A percentile compares a stretch with the other conserved stretches of the same genome.
phyloP scores from a whole-genome alignment of 495 filamentous ascomycete genomes.

The Aspergillus asperescens region DNA sequence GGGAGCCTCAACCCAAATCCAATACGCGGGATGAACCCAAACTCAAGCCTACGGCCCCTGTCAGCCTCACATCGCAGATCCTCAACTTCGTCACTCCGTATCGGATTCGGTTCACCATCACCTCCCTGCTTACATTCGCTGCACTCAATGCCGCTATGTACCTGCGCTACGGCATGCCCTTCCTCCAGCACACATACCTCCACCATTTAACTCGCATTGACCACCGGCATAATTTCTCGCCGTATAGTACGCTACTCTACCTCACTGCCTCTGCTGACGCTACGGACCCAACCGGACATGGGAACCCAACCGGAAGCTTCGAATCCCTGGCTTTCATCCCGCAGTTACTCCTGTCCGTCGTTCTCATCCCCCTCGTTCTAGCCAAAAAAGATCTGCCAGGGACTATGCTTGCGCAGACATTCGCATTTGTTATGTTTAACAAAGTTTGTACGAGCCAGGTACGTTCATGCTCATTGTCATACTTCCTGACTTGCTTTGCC shows the following conservation, averaged over 20 bases:
- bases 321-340: constrained; percentile 85
- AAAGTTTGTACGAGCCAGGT: constrained; percentile 98
- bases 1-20: constrained; percentile 5
- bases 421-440: constrained; percentile 95
- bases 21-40: background rate
- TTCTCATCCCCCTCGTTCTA: constrained; percentile 71
- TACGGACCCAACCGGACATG: background rate
- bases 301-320: constrained; percentile 38
- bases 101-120: constrained; percentile 55
- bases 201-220: constrained; percentile 92
- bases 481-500: background rate
- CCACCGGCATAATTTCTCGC: constrained; percentile 96
- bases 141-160: constrained; percentile 75
- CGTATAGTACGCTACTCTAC: constrained; percentile 90
- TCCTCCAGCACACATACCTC: constrained; percentile 82
- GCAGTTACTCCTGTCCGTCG: constrained; percentile 70
- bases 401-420: constrained; percentile 97
- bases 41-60: constrained; percentile 1
- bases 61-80: constrained; percentile 12
- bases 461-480: constrained; percentile 22
- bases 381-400: constrained; percentile 77
- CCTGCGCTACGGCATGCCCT: constrained; percentile 61
- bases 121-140: constrained; percentile 65
- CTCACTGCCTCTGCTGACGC: constrained; percentile 59
- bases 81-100: constrained; percentile 55